These are phyloP conservation scores for Lolium perenne DNA, from an alignment of 176 grass and related monocot genomes.

Conservation along the genomic window DNA sequence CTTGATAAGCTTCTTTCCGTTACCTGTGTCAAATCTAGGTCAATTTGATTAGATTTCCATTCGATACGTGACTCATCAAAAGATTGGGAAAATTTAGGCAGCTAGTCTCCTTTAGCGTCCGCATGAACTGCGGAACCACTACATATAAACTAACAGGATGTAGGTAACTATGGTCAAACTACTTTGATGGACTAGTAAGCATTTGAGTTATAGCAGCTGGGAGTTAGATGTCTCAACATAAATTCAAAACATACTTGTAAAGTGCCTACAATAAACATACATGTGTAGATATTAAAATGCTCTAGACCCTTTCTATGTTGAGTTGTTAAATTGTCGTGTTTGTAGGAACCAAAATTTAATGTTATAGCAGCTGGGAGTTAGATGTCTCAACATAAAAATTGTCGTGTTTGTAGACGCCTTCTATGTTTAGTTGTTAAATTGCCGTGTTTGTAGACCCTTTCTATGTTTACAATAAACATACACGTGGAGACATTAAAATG, in stretches of 20 bases:
- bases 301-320: neutral
- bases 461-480: too few relatives aligned
- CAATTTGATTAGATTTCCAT: neutral
- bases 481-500: slow-evolving; percentile 14
- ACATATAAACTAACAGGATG: neutral
- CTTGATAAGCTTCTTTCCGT: neutral
- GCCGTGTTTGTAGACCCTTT: too few relatives aligned
- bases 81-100: neutral
- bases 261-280: neutral
- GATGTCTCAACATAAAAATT: too few relatives aligned
- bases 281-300: neutral
- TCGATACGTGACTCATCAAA: neutral
- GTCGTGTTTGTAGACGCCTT: too few relatives aligned
- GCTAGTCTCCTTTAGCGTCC: neutral
- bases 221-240: too few relatives aligned
- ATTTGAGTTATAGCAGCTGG: too few relatives aligned
- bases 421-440: too few relatives aligned
- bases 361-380: neutral
- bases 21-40: neutral
- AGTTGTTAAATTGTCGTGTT: slow-evolving; percentile 15
- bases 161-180: neutral
- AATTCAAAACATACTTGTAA: neutral
- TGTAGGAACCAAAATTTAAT: neutral
- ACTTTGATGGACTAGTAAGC: too few relatives aligned
- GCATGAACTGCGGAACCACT: neutral